Base-by-base conservation (phyloP, 441 rosid genomes). In the Populus hybrid region DNA sequence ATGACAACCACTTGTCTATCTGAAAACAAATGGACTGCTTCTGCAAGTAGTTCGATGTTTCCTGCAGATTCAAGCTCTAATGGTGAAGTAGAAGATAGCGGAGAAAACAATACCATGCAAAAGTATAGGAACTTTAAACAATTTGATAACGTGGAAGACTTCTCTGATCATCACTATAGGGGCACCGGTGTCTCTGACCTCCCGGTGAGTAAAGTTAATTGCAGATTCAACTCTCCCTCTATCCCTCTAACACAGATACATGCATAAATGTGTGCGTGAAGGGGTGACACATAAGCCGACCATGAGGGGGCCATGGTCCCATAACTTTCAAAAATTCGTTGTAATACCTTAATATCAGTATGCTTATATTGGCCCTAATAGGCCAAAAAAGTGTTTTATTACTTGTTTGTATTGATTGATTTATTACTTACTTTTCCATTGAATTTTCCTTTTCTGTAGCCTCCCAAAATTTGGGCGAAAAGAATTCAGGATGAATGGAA, bases 401-500 rank as follows among this genome's bases (percentile, higher is more conserved):
- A 8, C 11, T 36, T 24, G 34, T 3, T 74, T 68, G 71, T 36
- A 35, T 36, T 20, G 4, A 74, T 10, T 72, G 18, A 10, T 42
- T 12, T 11, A 12, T 42, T 4, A 30, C 14, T 10, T 34, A 40
- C n/a, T 21, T 21, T 72, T 72, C 11, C 63, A 46, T 46, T 14
- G 57, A 67, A n/a, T 28, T 28, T 63, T 79, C 23, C 38, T 34
- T 59, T 10, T 26, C 73, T n/a, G 76, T 66, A 90, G 92, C 89
- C 75, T 21, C 72, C 86, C 3, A 85, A 82, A 68, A 78, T 77
- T 73, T 90, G 92, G 94, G 87, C 83, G 1, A 88, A 82, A 82
- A 75, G 81, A 83, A 88, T 90, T 66, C 89, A 85, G 67, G 89
- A 85, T 3, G 94, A 88, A 78, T 90, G 92, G 92, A 83, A 78